phyloP scores from a whole-genome alignment of 495 filamentous ascomycete genomes.

The Talaromyces nanjingensis region DNA sequence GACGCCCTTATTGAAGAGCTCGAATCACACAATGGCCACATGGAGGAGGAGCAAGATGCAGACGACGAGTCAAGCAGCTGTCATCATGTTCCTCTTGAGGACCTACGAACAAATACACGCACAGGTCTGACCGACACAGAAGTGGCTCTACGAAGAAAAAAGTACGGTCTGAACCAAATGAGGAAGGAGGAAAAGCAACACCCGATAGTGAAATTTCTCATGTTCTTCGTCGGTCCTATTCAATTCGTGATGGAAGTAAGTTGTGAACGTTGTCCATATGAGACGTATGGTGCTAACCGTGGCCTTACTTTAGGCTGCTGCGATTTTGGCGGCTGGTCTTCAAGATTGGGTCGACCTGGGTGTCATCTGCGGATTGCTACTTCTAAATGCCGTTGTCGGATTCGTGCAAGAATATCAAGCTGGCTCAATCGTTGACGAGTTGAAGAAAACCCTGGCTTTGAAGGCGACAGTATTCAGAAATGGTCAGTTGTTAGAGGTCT shows the following conservation, averaged over 20 bases:
- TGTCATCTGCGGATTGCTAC: conserved; percentile 65
- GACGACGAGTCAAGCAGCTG: conserved; percentile 35
- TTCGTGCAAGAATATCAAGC: conserved; percentile 88
- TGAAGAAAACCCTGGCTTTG: conserved; percentile 84
- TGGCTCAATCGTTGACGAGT: conserved; percentile 82
- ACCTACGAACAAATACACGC: conserved; percentile 64
- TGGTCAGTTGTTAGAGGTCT: conserved; percentile 61
- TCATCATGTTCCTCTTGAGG: conserved; percentile 49
- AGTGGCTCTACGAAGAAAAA: conserved; percentile 60
- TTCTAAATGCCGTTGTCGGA: conserved; percentile 78
- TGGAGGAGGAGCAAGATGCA: conserved; percentile 49
- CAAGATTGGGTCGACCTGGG: conserved; percentile 72
- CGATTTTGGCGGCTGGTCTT: conserved; percentile 70
- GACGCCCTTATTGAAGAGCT: conserved; percentile 78
- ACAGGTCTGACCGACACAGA: conserved; percentile 66
- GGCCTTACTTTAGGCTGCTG: conserved; percentile 47
- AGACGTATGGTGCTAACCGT: background rate
- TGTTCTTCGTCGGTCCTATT: conserved; percentile 83
- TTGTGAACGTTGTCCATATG: conserved; percentile 1
- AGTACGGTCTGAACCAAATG: conserved; percentile 82
- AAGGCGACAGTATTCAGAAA: conserved; percentile 81
- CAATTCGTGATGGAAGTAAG: conserved; percentile 91
- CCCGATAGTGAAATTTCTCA: conserved; percentile 72
- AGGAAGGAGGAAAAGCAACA: conserved; percentile 77
- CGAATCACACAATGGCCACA: conserved; percentile 65